Conservation (phyloP, 805 yeast genomes). For the Pichia exigua region DNA sequence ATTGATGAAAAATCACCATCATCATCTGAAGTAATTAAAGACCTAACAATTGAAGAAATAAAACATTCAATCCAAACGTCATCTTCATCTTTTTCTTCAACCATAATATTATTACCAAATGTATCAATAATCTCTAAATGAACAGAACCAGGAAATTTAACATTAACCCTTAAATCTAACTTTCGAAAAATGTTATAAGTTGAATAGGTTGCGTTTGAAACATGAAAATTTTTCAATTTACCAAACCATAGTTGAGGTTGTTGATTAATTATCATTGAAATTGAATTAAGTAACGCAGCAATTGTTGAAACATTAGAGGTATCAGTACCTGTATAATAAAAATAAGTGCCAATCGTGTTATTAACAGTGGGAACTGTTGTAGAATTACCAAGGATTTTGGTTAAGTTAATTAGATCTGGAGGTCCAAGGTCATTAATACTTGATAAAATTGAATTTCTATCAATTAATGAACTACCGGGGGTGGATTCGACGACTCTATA, state of each 20-base stretch:
- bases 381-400: constrained; percentile 26
- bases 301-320: constrained; percentile 70
- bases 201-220: constrained; percentile 63
- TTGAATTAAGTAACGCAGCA: constrained; percentile 63
- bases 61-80: constrained; percentile 54
- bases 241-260: constrained; percentile 77
- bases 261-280: constrained; percentile 56
- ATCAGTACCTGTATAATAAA: constrained; percentile 70
- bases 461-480: constrained; percentile 49
- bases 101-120: constrained; percentile 35
- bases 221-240: constrained; percentile 59
- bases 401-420: constrained; percentile 52
- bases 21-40: constrained; percentile 62
- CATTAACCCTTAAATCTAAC: constrained; percentile 64
- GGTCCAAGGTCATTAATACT: constrained; percentile 65
- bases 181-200: constrained; percentile 53
- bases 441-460: constrained; percentile 53
- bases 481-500: constrained; percentile 39
- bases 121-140: constrained; percentile 43
- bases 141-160: constrained; percentile 69
- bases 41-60: constrained; percentile 65
- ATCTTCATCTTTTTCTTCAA: constrained; percentile 17
- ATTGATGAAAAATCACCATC: constrained; percentile 56
- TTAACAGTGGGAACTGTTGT: constrained; percentile 13
- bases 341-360: constrained; percentile 54